Conservation (phyloP, 371 early-diverging fungal genomes). For the Encephalitozoon cuniculi region DNA sequence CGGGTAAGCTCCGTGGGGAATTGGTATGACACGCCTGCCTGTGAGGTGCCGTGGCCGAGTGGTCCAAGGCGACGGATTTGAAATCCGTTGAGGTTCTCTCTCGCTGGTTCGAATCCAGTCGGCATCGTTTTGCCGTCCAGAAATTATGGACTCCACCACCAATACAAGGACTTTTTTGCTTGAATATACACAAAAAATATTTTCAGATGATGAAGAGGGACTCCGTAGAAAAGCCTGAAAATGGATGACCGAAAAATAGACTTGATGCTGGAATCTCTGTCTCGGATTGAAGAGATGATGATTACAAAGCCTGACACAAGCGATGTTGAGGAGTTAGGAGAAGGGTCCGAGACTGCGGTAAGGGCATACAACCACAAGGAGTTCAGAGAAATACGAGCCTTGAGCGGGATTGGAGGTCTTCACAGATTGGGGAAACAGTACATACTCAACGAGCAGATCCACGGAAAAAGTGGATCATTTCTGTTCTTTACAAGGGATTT, state of each 20-base stretch:
- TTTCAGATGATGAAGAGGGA: neutral
- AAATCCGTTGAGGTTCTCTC: constrained; percentile 33
- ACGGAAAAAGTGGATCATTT: constrained; percentile 31
- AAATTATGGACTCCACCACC: no score
- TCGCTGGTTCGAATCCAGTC: constrained; percentile 39
- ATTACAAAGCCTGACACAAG: neutral
- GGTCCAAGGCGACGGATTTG: constrained; percentile 37
- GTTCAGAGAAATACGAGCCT: neutral
- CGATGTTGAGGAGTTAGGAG: neutral
- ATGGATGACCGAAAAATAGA: neutral
- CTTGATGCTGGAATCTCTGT: neutral
- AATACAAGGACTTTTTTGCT: no score
- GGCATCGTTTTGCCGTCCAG: constrained; percentile 13
- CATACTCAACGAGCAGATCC: constrained; percentile 10
- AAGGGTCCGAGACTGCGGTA: neutral
- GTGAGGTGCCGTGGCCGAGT: constrained; percentile 26
- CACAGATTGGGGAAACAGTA: neutral
- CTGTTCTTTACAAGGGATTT: constrained; percentile 46
- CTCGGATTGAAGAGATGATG: neutral
- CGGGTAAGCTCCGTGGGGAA: no score
- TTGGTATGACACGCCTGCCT: no score
- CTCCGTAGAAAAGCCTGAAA: neutral
- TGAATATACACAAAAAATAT: neutral
- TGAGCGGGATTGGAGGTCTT: neutral
- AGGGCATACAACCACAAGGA: neutral